Evolutionary conservation across 129 eudicot species (phyloP).

Genomic region (Helianthus tuberosus): DNA sequence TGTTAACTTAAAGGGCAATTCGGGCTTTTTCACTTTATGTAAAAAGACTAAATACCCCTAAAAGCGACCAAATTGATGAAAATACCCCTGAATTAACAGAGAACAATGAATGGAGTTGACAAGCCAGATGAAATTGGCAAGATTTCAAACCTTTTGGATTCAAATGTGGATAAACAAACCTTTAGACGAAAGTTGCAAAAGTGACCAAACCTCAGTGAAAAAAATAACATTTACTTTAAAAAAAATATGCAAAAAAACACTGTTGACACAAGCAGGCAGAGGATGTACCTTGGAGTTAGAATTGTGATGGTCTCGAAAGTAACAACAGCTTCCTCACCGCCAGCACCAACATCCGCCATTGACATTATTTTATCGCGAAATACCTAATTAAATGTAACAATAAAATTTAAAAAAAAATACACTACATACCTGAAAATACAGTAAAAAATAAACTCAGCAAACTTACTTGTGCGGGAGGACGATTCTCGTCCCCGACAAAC

Average conservation of each 20-base stretch:
- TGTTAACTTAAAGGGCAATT: no score
- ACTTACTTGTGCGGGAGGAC: slow-evolving; percentile 86
- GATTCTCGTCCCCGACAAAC: slow-evolving; percentile 96
- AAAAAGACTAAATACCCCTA: no score
- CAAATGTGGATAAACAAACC: no score
- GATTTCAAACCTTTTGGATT: no score
- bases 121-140: no score
- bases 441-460: not conserved
- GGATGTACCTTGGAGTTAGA: slow-evolving; percentile 86
- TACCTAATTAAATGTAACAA: slow-evolving; percentile 47
- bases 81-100: no score
- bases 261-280: slow-evolving; percentile 1
- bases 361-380: slow-evolving; percentile 78
- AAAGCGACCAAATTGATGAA: no score
- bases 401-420: not conserved
- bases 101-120: no score
- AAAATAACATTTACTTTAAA: no score
- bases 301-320: slow-evolving; percentile 91
- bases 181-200: no score
- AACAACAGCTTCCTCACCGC: slow-evolving; percentile 95
- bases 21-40: no score
- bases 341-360: slow-evolving; percentile 91
- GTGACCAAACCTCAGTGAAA: no score
- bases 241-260: not conserved
- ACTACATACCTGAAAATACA: slow-evolving; percentile 6